Percentiles rank a stretch among this genome's conserved stretches.
Evolutionary conservation across 2,329 filamentous ascomycete genomes (phyloP).

Genomic region (Tolypocladium inflatum): DNA sequence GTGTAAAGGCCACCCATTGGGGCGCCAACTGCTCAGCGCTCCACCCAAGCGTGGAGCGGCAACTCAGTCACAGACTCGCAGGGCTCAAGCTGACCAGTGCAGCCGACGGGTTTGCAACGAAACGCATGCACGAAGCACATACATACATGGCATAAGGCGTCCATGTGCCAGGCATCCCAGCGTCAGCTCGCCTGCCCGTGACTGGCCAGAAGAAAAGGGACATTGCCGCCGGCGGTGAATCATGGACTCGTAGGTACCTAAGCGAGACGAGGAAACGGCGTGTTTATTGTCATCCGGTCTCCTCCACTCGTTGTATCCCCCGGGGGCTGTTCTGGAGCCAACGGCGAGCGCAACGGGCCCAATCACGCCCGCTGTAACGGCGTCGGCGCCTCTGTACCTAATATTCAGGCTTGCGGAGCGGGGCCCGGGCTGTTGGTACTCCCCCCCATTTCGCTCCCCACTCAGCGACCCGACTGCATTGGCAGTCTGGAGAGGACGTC

Average conservation of each 20-base stretch:
- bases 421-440: not conserved
- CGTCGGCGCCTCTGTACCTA: not conserved
- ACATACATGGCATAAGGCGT: not conserved
- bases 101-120: not conserved
- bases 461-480: not conserved
- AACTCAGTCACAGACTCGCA: not conserved
- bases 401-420: not conserved
- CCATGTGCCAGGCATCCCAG: not conserved
- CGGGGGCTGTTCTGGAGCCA: not conserved
- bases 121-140: conserved; percentile 1
- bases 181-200: not conserved
- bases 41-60: not conserved
- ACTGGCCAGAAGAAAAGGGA: not conserved
- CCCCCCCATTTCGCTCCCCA: not conserved
- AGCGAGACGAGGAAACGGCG: not conserved
- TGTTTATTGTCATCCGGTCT: not conserved
- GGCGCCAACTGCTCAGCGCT: not conserved
- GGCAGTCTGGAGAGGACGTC: not conserved
- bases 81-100: not conserved
- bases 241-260: no score
- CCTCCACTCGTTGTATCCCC: not conserved
- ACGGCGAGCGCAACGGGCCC: not conserved
- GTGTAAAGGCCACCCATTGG: not conserved
- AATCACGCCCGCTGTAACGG: not conserved
- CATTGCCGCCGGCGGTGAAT: not conserved